phyloP scores from a whole-genome alignment of 345 rosid species.

The Euphorbia lathyris region DNA sequence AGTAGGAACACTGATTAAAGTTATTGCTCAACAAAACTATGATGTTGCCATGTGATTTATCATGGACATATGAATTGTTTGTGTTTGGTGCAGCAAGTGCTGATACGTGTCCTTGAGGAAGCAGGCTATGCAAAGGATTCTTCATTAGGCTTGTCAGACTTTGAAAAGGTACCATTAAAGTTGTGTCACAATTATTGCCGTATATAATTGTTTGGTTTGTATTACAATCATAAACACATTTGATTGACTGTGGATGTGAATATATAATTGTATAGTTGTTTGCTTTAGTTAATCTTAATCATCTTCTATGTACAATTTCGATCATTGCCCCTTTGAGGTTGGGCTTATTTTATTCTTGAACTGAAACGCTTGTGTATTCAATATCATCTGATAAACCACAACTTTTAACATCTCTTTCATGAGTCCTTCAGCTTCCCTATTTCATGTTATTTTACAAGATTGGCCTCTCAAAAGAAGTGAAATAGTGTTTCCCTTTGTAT shows the following conservation, averaged over 20 bases:
- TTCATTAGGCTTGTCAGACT: slow-evolving; percentile 52
- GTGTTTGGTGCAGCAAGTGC: slow-evolving; percentile 58
- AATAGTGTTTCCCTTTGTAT: background rate
- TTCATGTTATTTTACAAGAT: background rate
- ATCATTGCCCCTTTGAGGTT: background rate
- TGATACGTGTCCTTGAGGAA: slow-evolving; percentile 66
- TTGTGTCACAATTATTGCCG: background rate
- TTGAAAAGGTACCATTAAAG: slow-evolving; percentile 48
- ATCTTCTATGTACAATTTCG: no score
- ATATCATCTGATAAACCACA: background rate
- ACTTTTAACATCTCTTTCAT: background rate
- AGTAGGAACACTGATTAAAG: background rate
- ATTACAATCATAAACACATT: background rate
- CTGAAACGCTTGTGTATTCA: background rate
- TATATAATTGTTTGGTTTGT: background rate
- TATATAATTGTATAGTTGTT: background rate
- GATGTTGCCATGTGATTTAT: background rate
- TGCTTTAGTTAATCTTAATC: background rate
- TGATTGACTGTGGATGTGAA: background rate
- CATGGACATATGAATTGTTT: background rate
- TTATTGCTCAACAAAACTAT: background rate
- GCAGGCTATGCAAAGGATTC: slow-evolving; percentile 68
- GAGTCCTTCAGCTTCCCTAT: background rate
- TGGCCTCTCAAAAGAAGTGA: background rate
- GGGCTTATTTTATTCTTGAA: background rate